These are phyloP conservation scores for Aspergillus tamarii DNA, from an alignment of 2,329 filamentous ascomycete genomes.

Conservation along the genomic window DNA sequence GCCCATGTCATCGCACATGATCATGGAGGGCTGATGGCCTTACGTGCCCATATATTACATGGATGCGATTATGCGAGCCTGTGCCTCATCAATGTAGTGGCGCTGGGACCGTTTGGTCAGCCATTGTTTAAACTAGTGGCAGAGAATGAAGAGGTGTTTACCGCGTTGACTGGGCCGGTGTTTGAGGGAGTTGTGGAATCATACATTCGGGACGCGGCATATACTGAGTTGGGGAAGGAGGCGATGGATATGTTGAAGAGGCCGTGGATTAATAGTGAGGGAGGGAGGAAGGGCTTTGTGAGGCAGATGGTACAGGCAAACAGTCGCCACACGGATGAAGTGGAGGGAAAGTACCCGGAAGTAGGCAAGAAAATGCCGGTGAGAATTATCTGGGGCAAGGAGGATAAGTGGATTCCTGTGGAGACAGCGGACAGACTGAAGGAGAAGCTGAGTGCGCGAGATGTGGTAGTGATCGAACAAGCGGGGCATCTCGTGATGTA, in stretches of 20 bases:
- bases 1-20: constrained; percentile 52
- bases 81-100: constrained; percentile 49
- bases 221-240: constrained; percentile 31
- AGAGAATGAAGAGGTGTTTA: constrained; percentile 40
- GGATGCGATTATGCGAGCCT: constrained; percentile 42
- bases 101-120: constrained; percentile 47
- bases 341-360: constrained; percentile 44
- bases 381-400: constrained; percentile 49
- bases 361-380: constrained; percentile 43
- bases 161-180: constrained; percentile 35
- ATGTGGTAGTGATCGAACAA: constrained; percentile 36
- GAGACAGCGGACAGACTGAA: constrained; percentile 40
- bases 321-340: constrained; percentile 32
- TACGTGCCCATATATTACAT: constrained; percentile 46
- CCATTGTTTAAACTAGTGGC: constrained; percentile 49
- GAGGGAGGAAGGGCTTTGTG: constrained; percentile 38
- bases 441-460: constrained; percentile 30
- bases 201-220: constrained; percentile 46
- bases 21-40: constrained; percentile 46
- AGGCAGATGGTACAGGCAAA: constrained; percentile 46
- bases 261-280: constrained; percentile 41
- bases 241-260: constrained; percentile 41
- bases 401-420: constrained; percentile 50
- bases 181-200: constrained; percentile 44
- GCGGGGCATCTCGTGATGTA: constrained; percentile 52